Base-by-base conservation (phyloP, 2,329 filamentous ascomycete genomes). In the Coniochaeta hoffmannii region DNA sequence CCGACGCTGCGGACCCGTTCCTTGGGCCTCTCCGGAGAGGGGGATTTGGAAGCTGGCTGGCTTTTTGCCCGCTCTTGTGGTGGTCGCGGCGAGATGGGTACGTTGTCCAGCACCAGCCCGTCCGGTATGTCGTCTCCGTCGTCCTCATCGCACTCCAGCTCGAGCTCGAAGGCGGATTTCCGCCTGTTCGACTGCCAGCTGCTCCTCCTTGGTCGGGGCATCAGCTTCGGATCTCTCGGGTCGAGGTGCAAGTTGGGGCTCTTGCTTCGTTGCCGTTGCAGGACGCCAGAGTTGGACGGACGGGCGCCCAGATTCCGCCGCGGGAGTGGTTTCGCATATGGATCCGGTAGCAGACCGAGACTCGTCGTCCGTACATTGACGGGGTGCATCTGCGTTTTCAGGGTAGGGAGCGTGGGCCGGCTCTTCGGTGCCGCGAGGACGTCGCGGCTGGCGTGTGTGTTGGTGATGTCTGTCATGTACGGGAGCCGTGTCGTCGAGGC, bases 101-200 rank as follows among this genome's bases (percentile, higher is more conserved):
- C 86, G 60, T 94, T 94, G 71, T 90, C 88, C 50, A 94, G 80
- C 53, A 91, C 79, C 24, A 89, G 80, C 54, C 89, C 88, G 26
- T 92, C 88, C 0, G 89, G 89, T 30, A 94, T 86, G 56, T 89
- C 83, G 64, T 91, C 88, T 54, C 83, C 85, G 54, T 91, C 87
- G 61, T 92, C 87, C 53, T 87, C 83, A 62, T 90, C 85, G 58
- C 81, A 92, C 65, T 93, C 89, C 55, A 82, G 81, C 66, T 94
- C 89, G 53, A 90, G 75, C 63, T 92, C 83, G 57, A 85, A 73
- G 1, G 82, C 77, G 0, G 86, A 83, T 68, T 90, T 93, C 56
- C 86, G 78, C 41, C 82, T 77, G 46, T 75, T 81, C 0, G 85
- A 80, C 67, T 90, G 87, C 88, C 87, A 92, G 75, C 80, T 91